Percentiles rank a stretch among this genome's conserved stretches.
Conservation (phyloP, 768 basidiomycete genomes). For the Coprinellus micaceus region DNA sequence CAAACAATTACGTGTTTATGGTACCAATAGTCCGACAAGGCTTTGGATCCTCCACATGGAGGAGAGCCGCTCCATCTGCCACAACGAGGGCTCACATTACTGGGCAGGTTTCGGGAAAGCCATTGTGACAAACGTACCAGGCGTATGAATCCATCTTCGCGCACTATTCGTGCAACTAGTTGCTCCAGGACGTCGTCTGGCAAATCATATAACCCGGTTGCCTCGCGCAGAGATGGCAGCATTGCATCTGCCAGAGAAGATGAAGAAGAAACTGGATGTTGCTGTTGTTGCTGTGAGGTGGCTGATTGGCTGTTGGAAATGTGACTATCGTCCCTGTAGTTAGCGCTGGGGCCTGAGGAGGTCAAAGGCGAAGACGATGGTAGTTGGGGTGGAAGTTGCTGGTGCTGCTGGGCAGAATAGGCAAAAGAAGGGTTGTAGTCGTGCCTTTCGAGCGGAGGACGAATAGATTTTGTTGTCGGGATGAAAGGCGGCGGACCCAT, state of each 20-base stretch:
- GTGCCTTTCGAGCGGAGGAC: not conserved
- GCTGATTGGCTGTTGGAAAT: not conserved
- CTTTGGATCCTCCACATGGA: constrained; percentile 17
- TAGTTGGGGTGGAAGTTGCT: not conserved
- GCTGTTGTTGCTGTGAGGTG: not conserved
- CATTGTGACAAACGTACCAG: too few species aligned
- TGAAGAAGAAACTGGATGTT: too few species aligned
- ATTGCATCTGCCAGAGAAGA: constrained; percentile 12
- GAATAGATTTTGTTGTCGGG: not conserved
- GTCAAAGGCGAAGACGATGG: not conserved
- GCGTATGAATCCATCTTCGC: constrained; percentile 72
- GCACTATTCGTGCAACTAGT: constrained; percentile 56
- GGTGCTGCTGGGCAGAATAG: not conserved
- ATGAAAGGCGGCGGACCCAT: constrained; percentile 1
- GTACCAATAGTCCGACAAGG: not conserved
- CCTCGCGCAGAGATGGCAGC: constrained; percentile 39
- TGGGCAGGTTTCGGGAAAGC: not conserved
- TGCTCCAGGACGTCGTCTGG: constrained; percentile 49
- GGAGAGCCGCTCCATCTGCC: constrained; percentile 15
- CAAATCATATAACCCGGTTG: constrained; percentile 51
- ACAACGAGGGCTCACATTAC: not conserved
- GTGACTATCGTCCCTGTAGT: not conserved
- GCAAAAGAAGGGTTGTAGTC: not conserved
- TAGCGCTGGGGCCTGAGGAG: not conserved
- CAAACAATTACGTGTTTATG: not conserved